Evolutionary conservation across 345 rosid species (phyloP), one percentile per base, ranked within the genome.

Genomic region (Salix caprea): DNA sequence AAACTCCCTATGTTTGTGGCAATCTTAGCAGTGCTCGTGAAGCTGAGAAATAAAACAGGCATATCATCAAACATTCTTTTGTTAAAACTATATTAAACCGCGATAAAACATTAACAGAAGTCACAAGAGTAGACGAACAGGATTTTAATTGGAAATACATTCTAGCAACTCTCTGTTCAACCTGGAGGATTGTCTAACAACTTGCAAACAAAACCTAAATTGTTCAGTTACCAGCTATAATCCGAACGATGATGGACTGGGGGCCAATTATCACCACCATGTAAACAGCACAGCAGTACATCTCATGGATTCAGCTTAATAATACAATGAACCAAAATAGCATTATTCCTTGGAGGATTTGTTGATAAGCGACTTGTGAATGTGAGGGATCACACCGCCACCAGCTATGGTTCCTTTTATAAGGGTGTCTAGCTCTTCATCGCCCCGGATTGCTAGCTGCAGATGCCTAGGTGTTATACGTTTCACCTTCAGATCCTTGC

Each of bases 401-500:
- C 82, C 81, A 18, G 81, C 81, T 60, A 73, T 74, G 4, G 77
- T 74, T 74, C 81, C 81, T 67, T 73, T 68, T 44, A 70, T 79
- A 26, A 70, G 78, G 44, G 76, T 80, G 70, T 80, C 82, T 3
- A 80, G 82, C 36, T 80, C 82, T 71, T 79, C 82, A 26, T 80
- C 82, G 40, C 82, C 82, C 4, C 82, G 82, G 50, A 80, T 80
- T 0, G 82, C 82, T 37, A 80, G 39, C 72, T 80, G 82, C 76
- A 80, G 71, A 66, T 80, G 82, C 78, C 82, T 66, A 2, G 82
- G 79, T 1, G 76, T 75, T 71, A 75, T 79, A 65, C 82, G 82
- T 65, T 80, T 80, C 75, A 80, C 82, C 75, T 80, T 80, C 39
- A 80, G 67, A 75, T 80, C 82, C 72, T 80, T 80, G 79, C 82